Percentiles rank a stretch among this genome's conserved stretches.
These are phyloP conservation scores for Naganishia friedmannii DNA, from an alignment of 768 basidiomycete genomes.

Conservation along the genomic window DNA sequence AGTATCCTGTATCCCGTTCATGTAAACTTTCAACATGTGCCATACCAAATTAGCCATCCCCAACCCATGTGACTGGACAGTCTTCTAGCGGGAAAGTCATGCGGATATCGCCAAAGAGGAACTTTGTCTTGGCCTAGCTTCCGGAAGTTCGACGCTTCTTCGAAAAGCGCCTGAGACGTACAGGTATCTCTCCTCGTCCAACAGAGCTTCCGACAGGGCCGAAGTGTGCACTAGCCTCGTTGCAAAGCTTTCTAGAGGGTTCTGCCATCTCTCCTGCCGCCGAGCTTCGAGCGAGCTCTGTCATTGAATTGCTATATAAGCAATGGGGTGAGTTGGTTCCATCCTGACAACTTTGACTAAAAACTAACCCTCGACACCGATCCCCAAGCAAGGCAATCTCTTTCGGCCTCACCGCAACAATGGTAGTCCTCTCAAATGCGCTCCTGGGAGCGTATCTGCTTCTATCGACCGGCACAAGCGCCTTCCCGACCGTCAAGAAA, in stretches of 20 bases:
- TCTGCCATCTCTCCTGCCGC: no score
- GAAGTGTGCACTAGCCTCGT: background rate
- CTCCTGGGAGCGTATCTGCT: constrained; percentile 15
- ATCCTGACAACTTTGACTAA: background rate
- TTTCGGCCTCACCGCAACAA: background rate
- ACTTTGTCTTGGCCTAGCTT: background rate
- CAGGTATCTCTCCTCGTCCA: background rate
- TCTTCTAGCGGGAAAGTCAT: background rate
- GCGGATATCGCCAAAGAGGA: background rate
- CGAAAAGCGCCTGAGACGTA: background rate
- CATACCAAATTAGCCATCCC: no score
- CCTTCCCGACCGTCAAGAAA: constrained; percentile 6
- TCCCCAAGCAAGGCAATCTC: background rate
- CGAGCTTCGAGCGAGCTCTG: background rate
- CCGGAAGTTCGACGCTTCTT: background rate
- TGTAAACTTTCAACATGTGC: no score
- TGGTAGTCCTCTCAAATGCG: constrained; percentile 17
- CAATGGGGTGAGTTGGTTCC: background rate
- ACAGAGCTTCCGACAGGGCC: background rate
- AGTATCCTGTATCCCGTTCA: no score
- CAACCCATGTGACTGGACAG: background rate
- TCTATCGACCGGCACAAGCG: background rate
- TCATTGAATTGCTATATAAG: background rate
- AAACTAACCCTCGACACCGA: background rate
- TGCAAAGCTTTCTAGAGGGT: background rate